phyloP scores from a whole-genome alignment of 2,329 filamentous ascomycete genomes.

The Cytospora piceae region DNA sequence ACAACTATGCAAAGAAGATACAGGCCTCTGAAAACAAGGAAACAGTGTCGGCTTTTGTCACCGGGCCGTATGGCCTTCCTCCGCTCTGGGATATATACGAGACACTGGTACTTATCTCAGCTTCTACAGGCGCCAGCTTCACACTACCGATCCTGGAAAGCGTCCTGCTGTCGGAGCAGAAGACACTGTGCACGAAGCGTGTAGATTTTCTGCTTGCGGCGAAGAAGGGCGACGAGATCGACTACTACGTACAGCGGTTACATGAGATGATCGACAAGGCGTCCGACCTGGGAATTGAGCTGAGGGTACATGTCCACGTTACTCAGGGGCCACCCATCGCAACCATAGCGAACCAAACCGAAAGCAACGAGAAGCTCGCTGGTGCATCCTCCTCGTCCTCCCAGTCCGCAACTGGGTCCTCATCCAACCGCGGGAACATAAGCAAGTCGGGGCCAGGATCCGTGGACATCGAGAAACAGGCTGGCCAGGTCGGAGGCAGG shows the following conservation, averaged over 20 bases:
- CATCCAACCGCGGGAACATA: slow-evolving; percentile 23
- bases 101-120: slow-evolving; percentile 62
- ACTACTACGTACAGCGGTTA: slow-evolving; percentile 57
- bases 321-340: slow-evolving; percentile 42
- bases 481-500: slow-evolving; percentile 11
- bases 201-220: slow-evolving; percentile 59
- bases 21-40: slow-evolving; percentile 38
- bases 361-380: slow-evolving; percentile 33
- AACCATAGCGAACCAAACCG: slow-evolving; percentile 34
- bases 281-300: slow-evolving; percentile 49
- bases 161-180: slow-evolving; percentile 46
- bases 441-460: slow-evolving; percentile 21
- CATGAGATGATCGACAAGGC: slow-evolving; percentile 49
- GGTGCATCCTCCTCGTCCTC: slow-evolving; percentile 35
- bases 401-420: not conserved
- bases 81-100: slow-evolving; percentile 63
- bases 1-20: slow-evolving; percentile 48
- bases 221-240: slow-evolving; percentile 55
- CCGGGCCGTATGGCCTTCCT: slow-evolving; percentile 60
- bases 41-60: slow-evolving; percentile 52
- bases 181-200: slow-evolving; percentile 52
- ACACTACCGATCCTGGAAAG: slow-evolving; percentile 63
- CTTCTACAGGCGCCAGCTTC: slow-evolving; percentile 66
- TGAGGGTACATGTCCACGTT: slow-evolving; percentile 58
- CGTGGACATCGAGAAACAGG: slow-evolving; percentile 38